Base-by-base conservation (phyloP, 2,329 filamentous ascomycete species). In the Aspergillaceae sp. region DNA sequence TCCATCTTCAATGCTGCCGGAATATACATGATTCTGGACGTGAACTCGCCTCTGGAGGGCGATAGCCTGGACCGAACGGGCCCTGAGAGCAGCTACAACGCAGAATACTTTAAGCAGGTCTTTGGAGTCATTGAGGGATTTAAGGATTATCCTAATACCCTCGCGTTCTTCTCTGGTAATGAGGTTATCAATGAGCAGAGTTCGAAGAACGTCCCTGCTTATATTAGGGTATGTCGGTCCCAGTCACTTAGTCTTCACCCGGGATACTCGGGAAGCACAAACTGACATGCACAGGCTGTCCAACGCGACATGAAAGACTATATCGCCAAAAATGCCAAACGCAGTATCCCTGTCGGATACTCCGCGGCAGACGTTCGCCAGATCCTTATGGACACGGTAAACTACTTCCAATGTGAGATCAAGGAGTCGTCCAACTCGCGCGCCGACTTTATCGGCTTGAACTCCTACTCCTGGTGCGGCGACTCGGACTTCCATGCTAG, bases 391-490 rank as follows among this genome's bases (percentile, higher is more conserved):
- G 79, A 82, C 51, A 80, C 77, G 6, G 77, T 75, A 69, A 70
- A 74, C 49, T 84, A 83, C 64, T 68, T 83, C 55, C 73, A 79
- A 51, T 84, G 80, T 65, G 65, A 72, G 34, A 65, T 74, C 35
- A 59, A 67, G 45, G 69, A 73, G 50, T 57, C 67, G 27, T 74
- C 79, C 49, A 63, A 60, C 48, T 79, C 78, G 11, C 71, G 73
- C 30, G 74, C 77, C 29, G 80, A 83, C 61, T 81, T 84, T 67
- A 82, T 83, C 55, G 80, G 80, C 36, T 68, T 83, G 47, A 84
- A 84, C 70, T 80, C 77, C 7, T 84, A 84, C 69, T 80, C 77
- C n/a, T 84, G 80, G 80, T 83, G 80, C 56, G 80, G 80, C 47
- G 66, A 75, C 40, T 74, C 78, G 7, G 75, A 69, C 46, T 82